Evolutionary conservation across 495 filamentous ascomycete species (phyloP), one percentile per base, ranked within the genome.

Genomic region (Achaetomiella virescens): DNA sequence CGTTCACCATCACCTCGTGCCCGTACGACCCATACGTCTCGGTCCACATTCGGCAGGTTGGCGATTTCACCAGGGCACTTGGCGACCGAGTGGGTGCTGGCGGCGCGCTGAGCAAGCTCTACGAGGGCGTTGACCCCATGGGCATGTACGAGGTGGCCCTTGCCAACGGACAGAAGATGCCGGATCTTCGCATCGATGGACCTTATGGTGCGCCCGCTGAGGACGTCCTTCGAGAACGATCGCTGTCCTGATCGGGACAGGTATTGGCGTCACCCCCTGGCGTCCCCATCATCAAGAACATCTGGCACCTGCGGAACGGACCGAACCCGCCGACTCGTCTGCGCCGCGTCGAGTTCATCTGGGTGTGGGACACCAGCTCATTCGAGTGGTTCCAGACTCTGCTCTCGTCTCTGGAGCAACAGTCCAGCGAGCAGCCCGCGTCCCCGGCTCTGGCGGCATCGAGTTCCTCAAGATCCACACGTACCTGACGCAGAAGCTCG

Each of bases 361-460:
- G 93, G 93, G 85, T 97, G 52, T 97, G 95, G 69, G 92, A 98
- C 64, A 97, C 91, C 2, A 83, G 78, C 36, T 96, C 92, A 1
- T 98, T 98, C 68, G 93, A 97, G 74, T 98, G 93, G 93, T 98
- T 98, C 75, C 95, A 98, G 69, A 86, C 86, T 11, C 85, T 98
- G 4, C 82, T 98, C 11, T 89, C 86, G 6, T 91, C 87, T 0
- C 85, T 99, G n/a, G 93, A 99, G 65, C 75, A 83, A 31, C 93
- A 99, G 66, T 87, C 84, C 35, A 79, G 85, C 47, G 79, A 80
- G 81, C 82, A 0, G 87, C 88, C 25, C 73, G 72, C 43, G 74
- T 78, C 11, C 79, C 80, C 40, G 86, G 88, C 37, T 79, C 78
- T 29, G 73, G 76, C 42, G 82, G 81, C 29, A 76, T 84, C 1